Conservation (phyloP, 1,139 yeast genomes). For the Geotrichum carabidarum region DNA sequence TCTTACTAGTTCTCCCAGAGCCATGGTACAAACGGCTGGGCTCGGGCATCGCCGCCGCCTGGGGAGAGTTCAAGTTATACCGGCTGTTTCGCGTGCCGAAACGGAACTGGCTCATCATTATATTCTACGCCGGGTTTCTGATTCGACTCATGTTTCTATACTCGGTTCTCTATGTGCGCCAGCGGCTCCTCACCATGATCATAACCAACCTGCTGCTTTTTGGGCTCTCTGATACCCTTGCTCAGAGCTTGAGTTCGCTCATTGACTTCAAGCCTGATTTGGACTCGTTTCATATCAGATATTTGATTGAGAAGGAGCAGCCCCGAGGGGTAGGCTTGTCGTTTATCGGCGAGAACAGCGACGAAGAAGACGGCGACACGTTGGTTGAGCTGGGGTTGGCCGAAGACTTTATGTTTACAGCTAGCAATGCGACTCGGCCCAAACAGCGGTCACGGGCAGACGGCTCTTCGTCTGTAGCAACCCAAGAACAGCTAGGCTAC, state of each 20-base stretch:
- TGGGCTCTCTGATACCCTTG: conserved; percentile 85
- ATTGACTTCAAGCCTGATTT: conserved; percentile 29
- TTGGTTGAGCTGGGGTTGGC: conserved; percentile 36
- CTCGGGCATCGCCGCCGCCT: not conserved
- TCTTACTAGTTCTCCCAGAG: conserved; percentile 1
- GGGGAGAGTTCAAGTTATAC: conserved; percentile 14
- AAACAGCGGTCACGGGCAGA: conserved; percentile 30
- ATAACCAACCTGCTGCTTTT: conserved; percentile 76
- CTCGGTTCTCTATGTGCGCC: conserved; percentile 53
- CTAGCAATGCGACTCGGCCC: conserved; percentile 23
- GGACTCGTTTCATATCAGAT: conserved; percentile 25
- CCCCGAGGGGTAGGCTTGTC: not conserved
- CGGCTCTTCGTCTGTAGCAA: conserved; percentile 34
- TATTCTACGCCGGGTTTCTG: conserved; percentile 31
- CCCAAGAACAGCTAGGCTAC: conserved; percentile 38
- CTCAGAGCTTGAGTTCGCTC: conserved; percentile 57
- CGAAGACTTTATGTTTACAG: conserved; percentile 16
- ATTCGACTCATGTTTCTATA: conserved; percentile 36
- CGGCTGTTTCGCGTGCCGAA: conserved; percentile 34
- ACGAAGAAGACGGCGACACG: conserved; percentile 27
- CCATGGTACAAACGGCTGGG: conserved; percentile 2
- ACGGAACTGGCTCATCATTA: conserved; percentile 36
- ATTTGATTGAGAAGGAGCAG: conserved; percentile 31
- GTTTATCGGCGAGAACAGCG: conserved; percentile 2
- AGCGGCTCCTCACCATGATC: conserved; percentile 69